phyloP scores from a whole-genome alignment of 495 filamentous ascomycete genomes.

The Penicillium salamii region DNA sequence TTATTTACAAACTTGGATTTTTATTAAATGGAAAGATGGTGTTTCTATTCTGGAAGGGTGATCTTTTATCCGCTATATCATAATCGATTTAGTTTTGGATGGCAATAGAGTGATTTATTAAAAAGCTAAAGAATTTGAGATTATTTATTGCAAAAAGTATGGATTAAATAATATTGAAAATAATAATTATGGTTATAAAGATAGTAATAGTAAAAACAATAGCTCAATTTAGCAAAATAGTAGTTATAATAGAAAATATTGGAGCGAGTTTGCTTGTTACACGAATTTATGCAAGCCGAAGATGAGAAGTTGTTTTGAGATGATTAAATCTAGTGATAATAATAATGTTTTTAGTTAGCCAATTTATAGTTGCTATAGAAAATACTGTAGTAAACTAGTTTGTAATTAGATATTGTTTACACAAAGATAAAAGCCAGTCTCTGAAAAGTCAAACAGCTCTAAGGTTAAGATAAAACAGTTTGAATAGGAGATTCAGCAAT shows the following conservation, averaged over 20 bases:
- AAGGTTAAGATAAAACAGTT: background rate
- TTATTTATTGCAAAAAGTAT: constrained; percentile 4
- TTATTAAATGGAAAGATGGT: constrained; percentile 24
- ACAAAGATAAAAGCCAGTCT: background rate
- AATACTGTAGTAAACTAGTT: background rate
- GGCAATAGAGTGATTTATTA: constrained; percentile 20
- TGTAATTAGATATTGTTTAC: background rate
- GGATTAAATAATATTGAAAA: background rate
- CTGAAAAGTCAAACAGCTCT: background rate
- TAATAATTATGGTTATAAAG: background rate
- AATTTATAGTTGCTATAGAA: background rate
- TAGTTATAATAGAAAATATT: background rate
- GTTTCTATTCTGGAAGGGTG: constrained; percentile 15
- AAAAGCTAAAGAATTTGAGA: constrained; percentile 19
- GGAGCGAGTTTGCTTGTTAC: background rate
- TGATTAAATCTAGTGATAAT: background rate
- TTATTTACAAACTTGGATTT: constrained; percentile 21
- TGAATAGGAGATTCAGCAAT: background rate
- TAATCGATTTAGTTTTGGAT: constrained; percentile 10
- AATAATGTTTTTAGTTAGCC: background rate
- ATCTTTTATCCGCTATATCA: constrained; percentile 20
- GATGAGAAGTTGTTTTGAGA: background rate
- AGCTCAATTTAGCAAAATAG: background rate
- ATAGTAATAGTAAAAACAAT: constrained; percentile 2
- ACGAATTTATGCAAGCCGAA: background rate